Conservation (phyloP, 108 stramenopile species). For the Discostella pseudostelligera region DNA sequence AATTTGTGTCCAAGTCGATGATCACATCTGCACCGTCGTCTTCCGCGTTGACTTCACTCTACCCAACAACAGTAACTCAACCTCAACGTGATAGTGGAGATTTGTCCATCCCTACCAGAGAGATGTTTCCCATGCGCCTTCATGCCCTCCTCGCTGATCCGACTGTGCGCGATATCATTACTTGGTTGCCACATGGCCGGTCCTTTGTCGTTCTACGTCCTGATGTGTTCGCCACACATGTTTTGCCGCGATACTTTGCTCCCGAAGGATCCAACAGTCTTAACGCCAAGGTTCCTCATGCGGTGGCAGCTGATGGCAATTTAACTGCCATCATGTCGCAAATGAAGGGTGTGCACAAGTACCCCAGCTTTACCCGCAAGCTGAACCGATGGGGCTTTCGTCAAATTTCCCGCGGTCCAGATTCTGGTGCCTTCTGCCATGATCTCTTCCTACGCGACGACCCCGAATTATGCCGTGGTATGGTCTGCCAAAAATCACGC, state of each 20-base stretch:
- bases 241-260: slow-evolving; percentile 73
- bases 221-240: slow-evolving; percentile 65
- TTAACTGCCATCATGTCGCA: not conserved
- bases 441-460: slow-evolving; percentile 66
- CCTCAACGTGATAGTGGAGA: not conserved
- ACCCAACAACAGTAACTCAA: not conserved
- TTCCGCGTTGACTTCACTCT: not conserved
- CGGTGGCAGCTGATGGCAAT: not conserved
- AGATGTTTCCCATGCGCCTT: slow-evolving; percentile 75
- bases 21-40: not conserved
- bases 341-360: slow-evolving; percentile 50
- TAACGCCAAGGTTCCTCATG: slow-evolving; percentile 1
- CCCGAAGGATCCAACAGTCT: slow-evolving; percentile 47
- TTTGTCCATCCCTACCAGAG: slow-evolving; percentile 10
- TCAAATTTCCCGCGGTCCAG: slow-evolving; percentile 76
- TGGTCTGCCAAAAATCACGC: slow-evolving; percentile 77
- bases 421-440: slow-evolving; percentile 81
- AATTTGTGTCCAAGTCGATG: not conserved
- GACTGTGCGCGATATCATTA: slow-evolving; percentile 57
- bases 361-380: slow-evolving; percentile 78
- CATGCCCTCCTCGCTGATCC: slow-evolving; percentile 63
- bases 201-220: slow-evolving; percentile 80
- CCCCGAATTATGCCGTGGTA: slow-evolving; percentile 63
- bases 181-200: slow-evolving; percentile 80
- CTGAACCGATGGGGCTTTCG: slow-evolving; percentile 87